Percentiles rank a stretch among this genome's conserved stretches.
phyloP scores from a whole-genome alignment of 148 eudicot genomes.

The Bassia scoparia region DNA sequence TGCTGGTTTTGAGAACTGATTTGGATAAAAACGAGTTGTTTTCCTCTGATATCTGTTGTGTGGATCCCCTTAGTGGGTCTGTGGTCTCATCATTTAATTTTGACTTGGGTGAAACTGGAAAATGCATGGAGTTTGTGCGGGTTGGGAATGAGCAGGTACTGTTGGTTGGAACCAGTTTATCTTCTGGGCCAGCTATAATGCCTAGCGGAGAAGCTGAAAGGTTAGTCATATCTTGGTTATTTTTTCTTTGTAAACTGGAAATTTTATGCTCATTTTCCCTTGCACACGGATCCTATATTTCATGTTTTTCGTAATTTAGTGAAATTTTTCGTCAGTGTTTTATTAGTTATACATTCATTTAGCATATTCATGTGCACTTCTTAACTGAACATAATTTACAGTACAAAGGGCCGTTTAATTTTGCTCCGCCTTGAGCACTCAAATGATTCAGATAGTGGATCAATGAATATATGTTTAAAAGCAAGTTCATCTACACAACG shows the following conservation, averaged over 20 bases:
- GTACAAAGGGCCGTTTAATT: slow-evolving; percentile 82
- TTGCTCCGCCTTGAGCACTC: slow-evolving; percentile 75
- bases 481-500: slow-evolving; percentile 55
- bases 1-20: slow-evolving; percentile 86
- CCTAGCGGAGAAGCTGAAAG: slow-evolving; percentile 97
- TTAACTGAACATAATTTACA: slow-evolving; percentile 34
- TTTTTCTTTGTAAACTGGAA: background rate
- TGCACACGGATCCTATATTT: background rate
- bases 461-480: slow-evolving; percentile 50
- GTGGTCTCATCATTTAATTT: slow-evolving; percentile 75
- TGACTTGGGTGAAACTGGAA: slow-evolving; percentile 82
- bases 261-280: background rate
- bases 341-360: background rate
- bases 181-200: slow-evolving; percentile 89
- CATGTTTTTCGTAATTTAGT: slow-evolving; percentile 3
- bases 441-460: slow-evolving; percentile 63
- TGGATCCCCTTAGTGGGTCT: slow-evolving; percentile 88
- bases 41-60: slow-evolving; percentile 85
- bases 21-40: slow-evolving; percentile 54
- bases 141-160: slow-evolving; percentile 70
- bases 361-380: slow-evolving; percentile 1
- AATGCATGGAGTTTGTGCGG: slow-evolving; percentile 77
- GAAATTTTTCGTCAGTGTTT: background rate
- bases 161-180: slow-evolving; percentile 88
- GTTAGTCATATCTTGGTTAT: slow-evolving; percentile 37